A percentile compares a stretch with the other conserved stretches of the same genome.
phyloP scores from a whole-genome alignment of 2,329 filamentous ascomycete species.

The Clonostachys sp. region DNA sequence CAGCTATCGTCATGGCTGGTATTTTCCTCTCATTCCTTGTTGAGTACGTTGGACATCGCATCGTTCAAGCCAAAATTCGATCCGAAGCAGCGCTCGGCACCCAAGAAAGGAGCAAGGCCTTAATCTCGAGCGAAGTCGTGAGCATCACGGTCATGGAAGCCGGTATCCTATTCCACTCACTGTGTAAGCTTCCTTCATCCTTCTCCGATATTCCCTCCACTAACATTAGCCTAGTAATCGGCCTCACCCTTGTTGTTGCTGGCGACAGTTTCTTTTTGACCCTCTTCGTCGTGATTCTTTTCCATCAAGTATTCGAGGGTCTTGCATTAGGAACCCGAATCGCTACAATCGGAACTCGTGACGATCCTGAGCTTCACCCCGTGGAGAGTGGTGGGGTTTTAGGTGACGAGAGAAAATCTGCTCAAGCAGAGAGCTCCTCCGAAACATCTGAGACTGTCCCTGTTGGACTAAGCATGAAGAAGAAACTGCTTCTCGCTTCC shows the following conservation, averaged over 20 bases:
- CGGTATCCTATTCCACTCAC: conserved; percentile 71
- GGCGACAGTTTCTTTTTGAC: conserved; percentile 51
- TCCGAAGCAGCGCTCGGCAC: conserved; percentile 13
- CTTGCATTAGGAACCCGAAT: conserved; percentile 70
- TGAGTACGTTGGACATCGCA: conserved; percentile 61
- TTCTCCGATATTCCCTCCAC: neutral
- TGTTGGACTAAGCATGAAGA: conserved; percentile 26
- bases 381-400: conserved; percentile 6
- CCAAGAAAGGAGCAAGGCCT: conserved; percentile 13
- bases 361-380: conserved; percentile 2
- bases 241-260: conserved; percentile 57
- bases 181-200: conserved; percentile 38
- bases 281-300: conserved; percentile 65
- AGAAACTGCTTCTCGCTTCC: conserved; percentile 57
- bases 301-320: conserved; percentile 77
- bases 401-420: conserved; percentile 15
- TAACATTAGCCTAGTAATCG: conserved; percentile 44
- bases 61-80: conserved; percentile 36
- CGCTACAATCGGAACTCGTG: conserved; percentile 44
- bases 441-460: conserved; percentile 7
- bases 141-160: conserved; percentile 67
- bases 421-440: conserved; percentile 5
- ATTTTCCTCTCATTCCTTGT: conserved; percentile 68
- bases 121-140: conserved; percentile 41
- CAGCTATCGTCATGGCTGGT: conserved; percentile 70